These are phyloP conservation scores for Mycena rebaudengoi DNA, from an alignment of 768 basidiomycete species.

Conservation along the genomic window DNA sequence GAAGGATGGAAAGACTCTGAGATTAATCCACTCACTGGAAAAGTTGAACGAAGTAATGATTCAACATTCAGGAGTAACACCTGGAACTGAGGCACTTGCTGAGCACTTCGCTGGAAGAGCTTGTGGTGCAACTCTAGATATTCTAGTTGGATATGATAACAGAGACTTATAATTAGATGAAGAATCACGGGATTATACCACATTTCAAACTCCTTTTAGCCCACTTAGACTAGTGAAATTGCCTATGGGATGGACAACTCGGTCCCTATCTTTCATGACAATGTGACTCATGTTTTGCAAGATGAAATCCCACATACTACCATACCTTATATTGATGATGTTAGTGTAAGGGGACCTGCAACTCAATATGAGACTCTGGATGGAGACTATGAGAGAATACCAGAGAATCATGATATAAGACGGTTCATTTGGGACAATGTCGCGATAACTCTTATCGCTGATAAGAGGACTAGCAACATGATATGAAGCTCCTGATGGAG, in stretches of 20 bases:
- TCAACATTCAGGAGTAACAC: no score
- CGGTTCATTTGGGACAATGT: no score
- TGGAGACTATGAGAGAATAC: conserved; percentile 30
- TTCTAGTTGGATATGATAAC: conserved; percentile 37
- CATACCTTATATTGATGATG: conserved; percentile 33
- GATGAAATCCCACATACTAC: conserved; percentile 37
- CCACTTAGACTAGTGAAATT: no score
- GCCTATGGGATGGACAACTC: no score
- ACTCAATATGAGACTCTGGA: conserved; percentile 28
- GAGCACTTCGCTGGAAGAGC: conserved; percentile 20
- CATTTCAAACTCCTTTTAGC: no score
- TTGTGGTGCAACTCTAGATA: conserved; percentile 27
- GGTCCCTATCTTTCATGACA: no score
- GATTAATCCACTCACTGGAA: conserved; percentile 35
- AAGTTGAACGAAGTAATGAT: no score
- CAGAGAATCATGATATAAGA: conserved; percentile 26
- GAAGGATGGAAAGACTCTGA: conserved; percentile 11
- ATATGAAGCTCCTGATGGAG: no score
- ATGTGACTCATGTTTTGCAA: conserved; percentile 32
- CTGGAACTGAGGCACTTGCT: conserved; percentile 16
- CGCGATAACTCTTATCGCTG: no score
- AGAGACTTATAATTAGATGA: conserved; percentile 28
- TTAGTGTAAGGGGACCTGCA: no score
- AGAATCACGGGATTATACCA: conserved; percentile 36
- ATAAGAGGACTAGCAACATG: no score